Evolutionary conservation across 345 rosid genomes (phyloP).

Genomic region (Aethionema arabicum): DNA sequence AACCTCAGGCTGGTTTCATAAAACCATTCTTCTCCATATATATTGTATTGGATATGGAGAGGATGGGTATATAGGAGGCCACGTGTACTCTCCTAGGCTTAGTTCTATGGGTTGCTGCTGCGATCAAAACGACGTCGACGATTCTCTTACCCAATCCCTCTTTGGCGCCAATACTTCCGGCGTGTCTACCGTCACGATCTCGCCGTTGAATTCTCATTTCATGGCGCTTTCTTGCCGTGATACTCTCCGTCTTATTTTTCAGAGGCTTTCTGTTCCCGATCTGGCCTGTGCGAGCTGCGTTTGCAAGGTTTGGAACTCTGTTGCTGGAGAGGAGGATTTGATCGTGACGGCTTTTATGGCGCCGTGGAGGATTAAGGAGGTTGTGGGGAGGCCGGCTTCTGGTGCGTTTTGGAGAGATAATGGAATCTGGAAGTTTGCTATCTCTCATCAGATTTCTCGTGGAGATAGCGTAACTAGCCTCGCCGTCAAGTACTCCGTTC

Average conservation of each 20-base stretch:
- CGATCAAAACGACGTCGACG: conserved; percentile 41
- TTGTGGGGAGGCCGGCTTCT: conserved; percentile 60
- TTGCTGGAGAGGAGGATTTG: conserved; percentile 52
- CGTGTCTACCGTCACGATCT: conserved; percentile 33
- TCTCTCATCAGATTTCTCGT: conserved; percentile 65
- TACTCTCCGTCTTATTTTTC: conserved; percentile 62
- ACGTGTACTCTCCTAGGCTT: conserved; percentile 4
- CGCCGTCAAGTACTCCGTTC: conserved; percentile 87
- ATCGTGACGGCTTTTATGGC: conserved; percentile 50
- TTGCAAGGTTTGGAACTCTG: conserved; percentile 60
- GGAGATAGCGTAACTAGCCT: conserved; percentile 73
- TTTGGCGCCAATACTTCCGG: conserved; percentile 13
- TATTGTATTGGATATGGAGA: background rate
- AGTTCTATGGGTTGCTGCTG: conserved; percentile 51
- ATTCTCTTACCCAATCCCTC: conserved; percentile 23
- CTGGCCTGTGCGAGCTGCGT: conserved; percentile 84
- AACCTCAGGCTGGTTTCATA: too few species aligned
- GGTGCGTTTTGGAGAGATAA: conserved; percentile 74
- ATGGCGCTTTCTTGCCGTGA: conserved; percentile 59
- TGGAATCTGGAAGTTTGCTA: conserved; percentile 67
- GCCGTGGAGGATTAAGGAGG: conserved; percentile 65
- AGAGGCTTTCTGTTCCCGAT: conserved; percentile 56
- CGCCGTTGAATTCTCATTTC: conserved; percentile 56
- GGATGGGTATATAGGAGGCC: conserved; percentile 5
- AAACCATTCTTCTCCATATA: too few species aligned